Evolutionary conservation across 805 yeast species (phyloP).

Genomic region (Candida suzukii): DNA sequence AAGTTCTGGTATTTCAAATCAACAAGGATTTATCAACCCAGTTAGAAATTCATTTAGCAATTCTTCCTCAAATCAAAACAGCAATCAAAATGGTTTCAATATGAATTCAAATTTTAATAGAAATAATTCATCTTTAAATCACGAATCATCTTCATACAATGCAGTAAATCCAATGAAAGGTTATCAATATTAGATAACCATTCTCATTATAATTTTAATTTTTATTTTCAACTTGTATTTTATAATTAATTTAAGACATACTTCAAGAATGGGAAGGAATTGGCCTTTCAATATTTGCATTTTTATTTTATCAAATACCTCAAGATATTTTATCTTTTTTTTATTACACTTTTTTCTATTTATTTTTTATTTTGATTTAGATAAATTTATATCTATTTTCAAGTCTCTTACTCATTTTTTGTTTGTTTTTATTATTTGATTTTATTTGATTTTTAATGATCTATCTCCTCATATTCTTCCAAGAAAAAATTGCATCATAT

Average conservation of each 20-base stretch:
- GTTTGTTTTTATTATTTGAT: too few species aligned
- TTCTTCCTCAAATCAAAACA: not conserved
- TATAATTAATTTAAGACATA: too few species aligned
- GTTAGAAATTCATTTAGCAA: not conserved
- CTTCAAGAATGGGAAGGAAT: too few species aligned
- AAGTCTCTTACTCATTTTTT: too few species aligned
- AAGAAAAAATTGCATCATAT: not conserved
- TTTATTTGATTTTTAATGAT: too few species aligned
- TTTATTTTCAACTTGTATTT: not conserved
- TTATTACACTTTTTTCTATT: too few species aligned
- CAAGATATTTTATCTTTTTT: too few species aligned
- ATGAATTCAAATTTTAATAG: not conserved
- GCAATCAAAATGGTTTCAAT: not conserved
- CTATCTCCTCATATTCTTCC: not conserved
- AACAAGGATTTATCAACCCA: not conserved
- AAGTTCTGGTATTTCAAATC: constrained; percentile 5
- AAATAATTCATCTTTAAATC: not conserved
- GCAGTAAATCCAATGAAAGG: constrained; percentile 5
- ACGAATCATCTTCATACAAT: not conserved
- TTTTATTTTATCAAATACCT: too few species aligned
- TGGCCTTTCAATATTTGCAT: too few species aligned
- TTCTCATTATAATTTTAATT: not conserved
- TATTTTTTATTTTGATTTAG: too few species aligned
- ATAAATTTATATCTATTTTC: too few species aligned
- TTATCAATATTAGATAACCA: constrained; percentile 2